These are phyloP conservation scores for Sedum album DNA, from an alignment of 164 flowering plant genomes.

Conservation along the genomic window DNA sequence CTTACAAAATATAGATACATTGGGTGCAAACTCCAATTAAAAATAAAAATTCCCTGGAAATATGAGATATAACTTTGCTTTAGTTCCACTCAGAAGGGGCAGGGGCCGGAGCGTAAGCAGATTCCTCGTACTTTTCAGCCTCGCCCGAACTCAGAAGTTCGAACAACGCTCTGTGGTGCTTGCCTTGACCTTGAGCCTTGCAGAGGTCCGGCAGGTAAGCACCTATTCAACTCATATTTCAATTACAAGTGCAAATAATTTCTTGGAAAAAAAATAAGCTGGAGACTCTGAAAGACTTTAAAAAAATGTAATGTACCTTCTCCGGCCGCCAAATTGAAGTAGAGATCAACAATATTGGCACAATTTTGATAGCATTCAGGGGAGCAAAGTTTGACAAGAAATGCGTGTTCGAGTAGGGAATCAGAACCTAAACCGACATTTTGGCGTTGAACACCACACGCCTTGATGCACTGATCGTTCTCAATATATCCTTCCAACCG, in stretches of 20 bases:
- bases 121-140: constrained; percentile 1
- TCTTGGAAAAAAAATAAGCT: neutral
- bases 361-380: constrained; percentile 28
- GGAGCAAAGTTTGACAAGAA: constrained; percentile 32
- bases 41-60: neutral
- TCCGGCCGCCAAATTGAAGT: constrained; percentile 32
- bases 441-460: constrained; percentile 30
- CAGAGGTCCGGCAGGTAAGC: constrained; percentile 2
- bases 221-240: neutral
- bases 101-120: constrained; percentile 1
- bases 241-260: neutral
- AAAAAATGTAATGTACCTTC: constrained; percentile 15
- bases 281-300: no score
- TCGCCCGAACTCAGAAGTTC: neutral
- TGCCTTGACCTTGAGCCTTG: neutral
- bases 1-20: neutral
- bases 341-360: constrained; percentile 29
- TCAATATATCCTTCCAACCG: constrained; percentile 26
- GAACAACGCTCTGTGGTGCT: neutral
- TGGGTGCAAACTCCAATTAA: no score
- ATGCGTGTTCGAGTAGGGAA: constrained; percentile 28
- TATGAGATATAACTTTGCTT: no score
- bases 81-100: neutral
- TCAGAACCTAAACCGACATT: constrained; percentile 38
- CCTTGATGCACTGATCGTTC: constrained; percentile 27